Evolutionary conservation across 148 eudicot genomes (phyloP).

Genomic region (Selenicereus undatus): DNA sequence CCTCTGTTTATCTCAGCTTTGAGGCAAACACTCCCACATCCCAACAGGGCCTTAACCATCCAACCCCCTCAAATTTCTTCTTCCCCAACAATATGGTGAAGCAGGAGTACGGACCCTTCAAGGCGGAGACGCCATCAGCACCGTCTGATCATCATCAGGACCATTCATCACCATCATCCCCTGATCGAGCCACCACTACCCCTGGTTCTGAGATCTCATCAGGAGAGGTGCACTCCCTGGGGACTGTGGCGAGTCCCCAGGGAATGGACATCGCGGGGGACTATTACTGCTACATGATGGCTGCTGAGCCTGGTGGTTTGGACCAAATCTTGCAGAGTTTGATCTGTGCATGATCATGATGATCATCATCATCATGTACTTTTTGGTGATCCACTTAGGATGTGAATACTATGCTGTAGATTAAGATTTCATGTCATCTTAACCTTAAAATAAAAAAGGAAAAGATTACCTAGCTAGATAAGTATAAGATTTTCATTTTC

Average conservation of each 20-base stretch:
- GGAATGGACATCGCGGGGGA: background rate
- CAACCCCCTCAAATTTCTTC: background rate
- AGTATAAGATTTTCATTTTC: too few relatives aligned
- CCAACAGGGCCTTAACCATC: background rate
- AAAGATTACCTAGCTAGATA: background rate
- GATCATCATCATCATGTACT: background rate
- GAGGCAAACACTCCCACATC: background rate
- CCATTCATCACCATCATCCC: constrained; percentile 12
- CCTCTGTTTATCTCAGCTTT: background rate
- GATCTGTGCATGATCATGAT: background rate
- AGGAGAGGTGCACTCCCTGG: background rate
- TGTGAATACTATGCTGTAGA: background rate
- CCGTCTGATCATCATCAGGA: constrained; percentile 6
- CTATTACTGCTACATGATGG: background rate
- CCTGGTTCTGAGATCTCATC: constrained; percentile 14
- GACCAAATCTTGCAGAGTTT: background rate
- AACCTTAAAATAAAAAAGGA: too few relatives aligned
- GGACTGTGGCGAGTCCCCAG: background rate
- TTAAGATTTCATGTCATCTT: background rate
- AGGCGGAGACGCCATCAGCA: background rate
- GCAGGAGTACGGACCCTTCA: background rate
- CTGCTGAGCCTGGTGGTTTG: background rate
- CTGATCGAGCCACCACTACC: background rate
- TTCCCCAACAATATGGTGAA: background rate
- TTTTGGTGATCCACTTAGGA: background rate